phyloP scores from a whole-genome alignment of 2,329 filamentous ascomycete genomes.

The Monosporascus sp. region DNA sequence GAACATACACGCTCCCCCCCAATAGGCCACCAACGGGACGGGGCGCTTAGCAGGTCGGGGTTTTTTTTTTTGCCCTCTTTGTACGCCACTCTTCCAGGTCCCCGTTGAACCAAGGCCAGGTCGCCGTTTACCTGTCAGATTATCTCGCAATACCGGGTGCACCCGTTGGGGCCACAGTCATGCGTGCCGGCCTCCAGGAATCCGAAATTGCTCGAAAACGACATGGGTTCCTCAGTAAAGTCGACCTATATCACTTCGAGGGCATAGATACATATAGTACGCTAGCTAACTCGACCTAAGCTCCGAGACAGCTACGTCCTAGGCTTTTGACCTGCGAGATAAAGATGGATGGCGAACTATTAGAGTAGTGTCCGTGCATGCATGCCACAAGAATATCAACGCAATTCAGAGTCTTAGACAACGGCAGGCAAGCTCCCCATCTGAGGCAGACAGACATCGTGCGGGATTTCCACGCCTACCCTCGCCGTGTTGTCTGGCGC shows the following conservation, averaged over 20 bases:
- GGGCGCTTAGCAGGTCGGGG: neutral
- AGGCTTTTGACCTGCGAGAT: neutral
- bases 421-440: neutral
- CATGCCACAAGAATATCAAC: neutral
- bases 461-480: no score
- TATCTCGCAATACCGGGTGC: neutral
- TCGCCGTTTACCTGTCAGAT: slow-evolving; percentile 3
- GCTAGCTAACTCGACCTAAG: neutral
- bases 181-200: neutral
- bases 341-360: neutral
- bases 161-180: neutral
- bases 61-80: neutral
- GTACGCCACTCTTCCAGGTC: neutral
- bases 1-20: neutral
- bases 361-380: neutral
- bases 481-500: no score
- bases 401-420: neutral
- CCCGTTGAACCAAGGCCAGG: neutral
- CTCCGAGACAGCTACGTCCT: neutral
- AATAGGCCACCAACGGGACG: neutral
- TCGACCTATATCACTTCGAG: no score
- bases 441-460: neutral
- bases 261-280: no score
- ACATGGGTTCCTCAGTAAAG: neutral
- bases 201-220: neutral